Evolutionary conservation across 371 early-diverging fungal genomes (phyloP).

Genomic region (Cokeromyces recurvatus): DNA sequence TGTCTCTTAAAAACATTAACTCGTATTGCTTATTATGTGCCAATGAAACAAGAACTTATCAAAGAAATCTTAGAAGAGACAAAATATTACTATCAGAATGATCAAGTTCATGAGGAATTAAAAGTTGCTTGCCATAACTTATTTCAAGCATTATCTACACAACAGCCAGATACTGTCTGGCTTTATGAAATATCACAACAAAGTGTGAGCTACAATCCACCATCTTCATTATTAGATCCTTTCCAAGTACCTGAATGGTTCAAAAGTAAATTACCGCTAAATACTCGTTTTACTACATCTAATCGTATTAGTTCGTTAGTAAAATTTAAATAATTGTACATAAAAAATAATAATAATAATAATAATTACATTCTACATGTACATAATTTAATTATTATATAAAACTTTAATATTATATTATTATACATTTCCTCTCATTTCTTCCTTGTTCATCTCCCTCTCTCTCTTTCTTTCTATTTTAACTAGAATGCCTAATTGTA

Average conservation of each 20-base stretch:
- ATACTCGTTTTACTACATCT: no score
- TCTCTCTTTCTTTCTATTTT: neutral
- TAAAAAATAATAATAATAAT: no score
- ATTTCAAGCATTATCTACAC: slow-evolving; percentile 16
- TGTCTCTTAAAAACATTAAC: slow-evolving; percentile 29
- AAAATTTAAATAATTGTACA: no score
- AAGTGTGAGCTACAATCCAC: slow-evolving; percentile 1
- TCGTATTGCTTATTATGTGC: slow-evolving; percentile 18
- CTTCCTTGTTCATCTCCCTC: neutral
- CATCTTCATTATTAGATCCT: slow-evolving; percentile 4
- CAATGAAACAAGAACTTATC: slow-evolving; percentile 16
- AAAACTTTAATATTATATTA: no score
- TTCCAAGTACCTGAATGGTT: slow-evolving; percentile 30
- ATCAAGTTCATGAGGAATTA: slow-evolving; percentile 25
- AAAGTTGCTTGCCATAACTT: slow-evolving; percentile 18
- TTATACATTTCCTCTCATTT: neutral
- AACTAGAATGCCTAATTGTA: slow-evolving; percentile 37
- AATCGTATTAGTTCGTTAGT: no score
- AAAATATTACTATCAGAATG: slow-evolving; percentile 20
- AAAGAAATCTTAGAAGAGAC: slow-evolving; percentile 26
- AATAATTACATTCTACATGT: no score
- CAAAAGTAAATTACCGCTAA: no score
- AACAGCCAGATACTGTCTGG: slow-evolving; percentile 46
- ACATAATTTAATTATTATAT: no score
- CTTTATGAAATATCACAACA: slow-evolving; percentile 16